phyloP scores from a whole-genome alignment of 2,329 filamentous ascomycete species.

The Teratosphaeria nubilosa region DNA sequence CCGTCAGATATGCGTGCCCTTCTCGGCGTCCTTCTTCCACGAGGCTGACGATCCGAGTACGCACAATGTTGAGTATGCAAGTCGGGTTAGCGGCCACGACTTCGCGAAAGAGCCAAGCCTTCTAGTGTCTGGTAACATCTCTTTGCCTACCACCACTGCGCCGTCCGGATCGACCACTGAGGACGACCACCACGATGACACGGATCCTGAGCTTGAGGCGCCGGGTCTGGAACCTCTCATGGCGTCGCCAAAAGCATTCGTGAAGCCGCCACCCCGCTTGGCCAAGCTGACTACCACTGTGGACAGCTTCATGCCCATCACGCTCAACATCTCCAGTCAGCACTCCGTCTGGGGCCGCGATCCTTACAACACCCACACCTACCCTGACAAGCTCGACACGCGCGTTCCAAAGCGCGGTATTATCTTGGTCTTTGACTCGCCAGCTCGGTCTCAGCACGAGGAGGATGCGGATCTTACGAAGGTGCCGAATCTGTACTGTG shows the following conservation, averaged over 20 bases:
- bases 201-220: constrained; percentile 4
- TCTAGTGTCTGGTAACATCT: constrained; percentile 2
- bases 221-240: neutral
- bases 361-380: constrained; percentile 56
- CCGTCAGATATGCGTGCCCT: constrained; percentile 34
- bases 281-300: constrained; percentile 57
- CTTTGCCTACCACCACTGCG: constrained; percentile 2
- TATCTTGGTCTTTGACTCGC: constrained; percentile 64
- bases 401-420: constrained; percentile 75
- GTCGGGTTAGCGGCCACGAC: constrained; percentile 35
- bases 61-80: constrained; percentile 38
- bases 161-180: neutral
- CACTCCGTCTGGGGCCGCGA: constrained; percentile 71
- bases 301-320: constrained; percentile 56
- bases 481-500: constrained; percentile 49
- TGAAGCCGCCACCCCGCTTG: constrained; percentile 36
- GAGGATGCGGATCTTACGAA: constrained; percentile 42
- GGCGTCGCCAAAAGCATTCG: constrained; percentile 15
- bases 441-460: constrained; percentile 51
- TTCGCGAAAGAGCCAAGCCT: constrained; percentile 23
- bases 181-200: constrained; percentile 5
- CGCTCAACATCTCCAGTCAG: constrained; percentile 55
- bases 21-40: constrained; percentile 36
- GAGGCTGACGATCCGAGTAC: constrained; percentile 34
- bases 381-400: constrained; percentile 52